phyloP scores from a whole-genome alignment of 2,329 filamentous ascomycete genomes.

The Herpotrichia juniperi region DNA sequence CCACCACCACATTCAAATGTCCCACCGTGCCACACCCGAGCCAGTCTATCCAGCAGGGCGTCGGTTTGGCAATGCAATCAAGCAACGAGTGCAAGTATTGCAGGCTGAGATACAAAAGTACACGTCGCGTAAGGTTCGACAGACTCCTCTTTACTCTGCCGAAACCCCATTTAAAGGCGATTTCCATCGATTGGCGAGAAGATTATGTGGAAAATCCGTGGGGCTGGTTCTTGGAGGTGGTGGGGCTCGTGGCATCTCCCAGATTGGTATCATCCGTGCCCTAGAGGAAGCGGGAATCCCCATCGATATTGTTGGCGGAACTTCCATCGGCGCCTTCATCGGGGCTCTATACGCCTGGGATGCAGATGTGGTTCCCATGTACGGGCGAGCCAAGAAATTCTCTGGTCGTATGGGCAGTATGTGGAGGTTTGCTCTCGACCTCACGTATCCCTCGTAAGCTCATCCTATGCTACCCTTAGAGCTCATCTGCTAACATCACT shows the following conservation, averaged over 20 bases:
- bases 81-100: slow-evolving; percentile 89
- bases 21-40: slow-evolving; percentile 76
- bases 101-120: slow-evolving; percentile 99
- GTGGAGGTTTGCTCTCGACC: slow-evolving; percentile 95
- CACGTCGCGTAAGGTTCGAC: slow-evolving; percentile 88
- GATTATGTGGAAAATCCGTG: slow-evolving; percentile 91
- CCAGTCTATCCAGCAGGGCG: slow-evolving; percentile 77
- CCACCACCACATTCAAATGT: slow-evolving; percentile 97
- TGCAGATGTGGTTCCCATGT: slow-evolving; percentile 95
- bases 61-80: slow-evolving; percentile 82
- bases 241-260: slow-evolving; percentile 87
- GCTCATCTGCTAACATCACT: slow-evolving; percentile 14
- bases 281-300: slow-evolving; percentile 96
- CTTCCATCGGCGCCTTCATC: slow-evolving; percentile 94
- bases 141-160: slow-evolving; percentile 85
- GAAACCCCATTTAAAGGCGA: slow-evolving; percentile 95
- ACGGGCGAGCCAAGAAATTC: slow-evolving; percentile 96
- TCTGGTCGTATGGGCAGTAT: slow-evolving; percentile 98
- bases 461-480: background rate
- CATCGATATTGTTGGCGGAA: slow-evolving; percentile 93
- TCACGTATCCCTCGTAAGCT: slow-evolving; percentile 84
- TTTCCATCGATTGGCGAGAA: slow-evolving; percentile 88
- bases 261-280: slow-evolving; percentile 91
- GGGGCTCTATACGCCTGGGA: slow-evolving; percentile 95
- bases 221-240: slow-evolving; percentile 93